Evolutionary conservation across 331 rosid genomes (phyloP).

Genomic region (Malus hybrid): DNA sequence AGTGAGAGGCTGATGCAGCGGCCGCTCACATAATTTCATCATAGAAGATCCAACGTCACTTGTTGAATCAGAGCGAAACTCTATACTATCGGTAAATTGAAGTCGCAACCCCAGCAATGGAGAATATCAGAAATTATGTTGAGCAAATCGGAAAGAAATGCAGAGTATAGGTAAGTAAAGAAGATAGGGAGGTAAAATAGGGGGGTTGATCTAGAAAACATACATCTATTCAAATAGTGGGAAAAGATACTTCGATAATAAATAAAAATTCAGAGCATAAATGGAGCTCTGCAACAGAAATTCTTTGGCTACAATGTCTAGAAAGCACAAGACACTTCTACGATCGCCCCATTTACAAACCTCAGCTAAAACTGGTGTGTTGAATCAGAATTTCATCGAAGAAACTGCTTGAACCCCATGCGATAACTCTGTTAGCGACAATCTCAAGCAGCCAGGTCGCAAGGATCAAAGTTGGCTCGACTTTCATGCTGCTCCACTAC

Average conservation of each 20-base stretch:
- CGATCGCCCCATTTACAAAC: slow-evolving; percentile 22
- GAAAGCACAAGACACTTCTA: not conserved
- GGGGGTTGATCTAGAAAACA: not conserved
- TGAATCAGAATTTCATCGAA: slow-evolving; percentile 8
- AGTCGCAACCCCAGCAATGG: no score
- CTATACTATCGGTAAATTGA: no score
- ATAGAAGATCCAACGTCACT: no score
- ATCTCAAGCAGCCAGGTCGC: slow-evolving; percentile 1
- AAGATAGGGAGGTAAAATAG: not conserved
- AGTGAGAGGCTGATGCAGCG: no score
- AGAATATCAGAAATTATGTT: no score
- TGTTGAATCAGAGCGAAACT: no score
- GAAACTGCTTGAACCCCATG: not conserved
- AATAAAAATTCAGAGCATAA: not conserved
- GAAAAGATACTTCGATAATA: not conserved
- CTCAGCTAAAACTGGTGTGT: slow-evolving; percentile 7
- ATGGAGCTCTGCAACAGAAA: slow-evolving; percentile 1
- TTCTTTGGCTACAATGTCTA: slow-evolving; percentile 7
- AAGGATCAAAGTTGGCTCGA: not conserved
- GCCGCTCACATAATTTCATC: no score
- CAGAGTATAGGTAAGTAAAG: no score
- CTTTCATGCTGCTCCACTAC: no score
- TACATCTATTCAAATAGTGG: not conserved
- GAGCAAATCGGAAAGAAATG: no score
- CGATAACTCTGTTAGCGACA: not conserved